phyloP scores from a whole-genome alignment of 2,329 filamentous ascomycete genomes.

The Aspergillus intermedius region DNA sequence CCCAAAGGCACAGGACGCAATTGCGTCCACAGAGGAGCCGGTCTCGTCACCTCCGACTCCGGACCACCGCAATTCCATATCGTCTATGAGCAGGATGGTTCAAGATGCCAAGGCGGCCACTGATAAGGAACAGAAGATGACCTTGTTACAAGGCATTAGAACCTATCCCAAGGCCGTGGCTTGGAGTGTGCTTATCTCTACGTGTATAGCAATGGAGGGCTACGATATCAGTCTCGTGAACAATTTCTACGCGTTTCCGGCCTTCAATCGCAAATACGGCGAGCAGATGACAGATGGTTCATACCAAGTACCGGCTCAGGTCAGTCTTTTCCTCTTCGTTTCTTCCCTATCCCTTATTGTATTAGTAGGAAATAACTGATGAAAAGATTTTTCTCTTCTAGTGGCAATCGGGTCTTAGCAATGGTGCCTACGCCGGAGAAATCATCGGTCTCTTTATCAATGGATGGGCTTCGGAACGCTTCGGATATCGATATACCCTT shows the following conservation, averaged over 20 bases:
- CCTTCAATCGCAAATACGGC: constrained; percentile 39
- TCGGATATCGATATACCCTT: constrained; percentile 48
- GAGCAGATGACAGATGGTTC: constrained; percentile 22
- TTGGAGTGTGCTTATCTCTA: constrained; percentile 83
- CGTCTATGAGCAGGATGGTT: constrained; percentile 28
- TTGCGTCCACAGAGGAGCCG: constrained; percentile 15
- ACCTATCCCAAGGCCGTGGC: constrained; percentile 80
- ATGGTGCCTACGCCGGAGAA: constrained; percentile 39
- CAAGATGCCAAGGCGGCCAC: constrained; percentile 38
- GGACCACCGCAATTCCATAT: constrained; percentile 14
- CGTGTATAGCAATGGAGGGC: constrained; percentile 85
- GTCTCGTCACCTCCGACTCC: constrained; percentile 9
- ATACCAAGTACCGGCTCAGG: constrained; percentile 36
- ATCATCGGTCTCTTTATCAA: constrained; percentile 49
- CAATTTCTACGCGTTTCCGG: constrained; percentile 60
- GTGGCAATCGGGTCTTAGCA: constrained; percentile 43
- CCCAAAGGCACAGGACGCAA: constrained; percentile 22
- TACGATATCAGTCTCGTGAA: constrained; percentile 77
- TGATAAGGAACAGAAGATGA: constrained; percentile 57
- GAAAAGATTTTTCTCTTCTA: constrained; percentile 14
- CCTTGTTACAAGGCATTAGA: constrained; percentile 65
- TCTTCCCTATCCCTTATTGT: not conserved
- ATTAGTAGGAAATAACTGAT: constrained; percentile 6
- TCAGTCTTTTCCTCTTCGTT: constrained; percentile 16
- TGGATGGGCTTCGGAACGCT: constrained; percentile 45